Evolutionary conservation across 345 rosid genomes (phyloP), one percentile per base, ranked within the genome.

Genomic region (Acer campestre): DNA sequence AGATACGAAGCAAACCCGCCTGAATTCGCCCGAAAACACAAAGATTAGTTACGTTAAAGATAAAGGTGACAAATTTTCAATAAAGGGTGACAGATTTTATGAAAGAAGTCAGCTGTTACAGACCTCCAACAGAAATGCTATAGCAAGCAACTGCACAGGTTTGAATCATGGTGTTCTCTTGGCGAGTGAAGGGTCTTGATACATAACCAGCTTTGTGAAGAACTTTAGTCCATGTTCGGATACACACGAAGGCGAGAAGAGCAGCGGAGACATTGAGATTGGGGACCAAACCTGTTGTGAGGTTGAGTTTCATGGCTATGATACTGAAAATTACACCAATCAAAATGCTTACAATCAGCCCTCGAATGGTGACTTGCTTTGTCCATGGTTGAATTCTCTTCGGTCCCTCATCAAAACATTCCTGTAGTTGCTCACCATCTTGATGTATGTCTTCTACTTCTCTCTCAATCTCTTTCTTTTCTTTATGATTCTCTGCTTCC

Each of bases 1-100:
- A 95, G 96, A 82, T 93, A 95, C 0, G 99, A 93, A 62, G 95
- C 97, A 85, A 95, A 92, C n/a, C 99, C 99, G 83, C 99, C 98
- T 95, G 7, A 56, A 56, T n/a, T 83, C 76, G 72, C 51, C 25
- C 61, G 61, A 53, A 17, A 68, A 75, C 17, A 29, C 20, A 58
- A 4, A 75, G 1, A 61, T 7, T 1, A 18, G 44, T 10, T 17
- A 65, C 23, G 20, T 12, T 22, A 14, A 63, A 67, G 38, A 35
- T 35, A 63, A 25, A 25, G 27, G 27, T 25, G 27, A 25, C 27
- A 25, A 25, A 25, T 25, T 25, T 25, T 25, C 27, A 25, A 25
- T 25, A 25, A 25, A 25, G 27, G 55, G 16, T 49, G 59, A 76
- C 11, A 35, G 12, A 51, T 48, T 2, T 25, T 35, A 35, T 35